phyloP scores from a whole-genome alignment of 495 filamentous ascomycete genomes.

The Geoglossum glabrum region DNA sequence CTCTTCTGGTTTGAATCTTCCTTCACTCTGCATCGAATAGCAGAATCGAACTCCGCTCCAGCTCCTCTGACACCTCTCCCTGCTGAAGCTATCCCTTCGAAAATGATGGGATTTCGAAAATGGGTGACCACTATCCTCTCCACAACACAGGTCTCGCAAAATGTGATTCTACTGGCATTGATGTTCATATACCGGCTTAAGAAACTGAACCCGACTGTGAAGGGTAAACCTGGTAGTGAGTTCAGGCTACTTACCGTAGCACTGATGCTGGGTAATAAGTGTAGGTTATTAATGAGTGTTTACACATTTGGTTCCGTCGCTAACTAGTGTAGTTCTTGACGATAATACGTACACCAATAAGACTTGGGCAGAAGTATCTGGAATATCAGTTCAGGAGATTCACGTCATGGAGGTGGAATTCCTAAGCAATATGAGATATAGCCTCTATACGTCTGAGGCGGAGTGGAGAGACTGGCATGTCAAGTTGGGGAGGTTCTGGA shows the following conservation, averaged over 20 bases:
- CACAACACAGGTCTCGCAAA: constrained; percentile 92
- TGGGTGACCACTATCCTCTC: constrained; percentile 83
- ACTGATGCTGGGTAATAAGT: constrained; percentile 97
- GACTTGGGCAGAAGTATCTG: constrained; percentile 97
- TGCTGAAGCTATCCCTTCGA: constrained; percentile 50
- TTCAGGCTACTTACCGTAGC: constrained; percentile 90
- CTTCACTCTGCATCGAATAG: constrained; percentile 48
- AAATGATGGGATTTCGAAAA: constrained; percentile 52
- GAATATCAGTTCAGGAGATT: constrained; percentile 84
- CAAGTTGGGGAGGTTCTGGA: constrained; percentile 55
- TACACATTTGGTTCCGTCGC: background rate
- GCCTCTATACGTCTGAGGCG: constrained; percentile 57
- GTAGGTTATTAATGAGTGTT: constrained; percentile 25
- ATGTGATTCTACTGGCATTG: constrained; percentile 79
- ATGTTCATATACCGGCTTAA: constrained; percentile 90
- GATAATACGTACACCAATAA: constrained; percentile 99
- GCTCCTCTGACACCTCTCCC: constrained; percentile 32
- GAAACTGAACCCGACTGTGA: constrained; percentile 64
- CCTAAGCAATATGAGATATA: constrained; percentile 94
- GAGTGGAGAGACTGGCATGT: constrained; percentile 78
- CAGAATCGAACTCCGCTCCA: constrained; percentile 33
- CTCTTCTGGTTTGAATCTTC: constrained; percentile 98
- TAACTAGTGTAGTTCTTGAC: constrained; percentile 46
- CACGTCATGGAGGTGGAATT: constrained; percentile 99
- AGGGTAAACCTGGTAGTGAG: constrained; percentile 83